Percentiles rank a stretch among this genome's conserved stretches.
These are phyloP conservation scores for Grosmannia penicillata DNA, from an alignment of 2,329 filamentous ascomycete species.

Conservation along the genomic window DNA sequence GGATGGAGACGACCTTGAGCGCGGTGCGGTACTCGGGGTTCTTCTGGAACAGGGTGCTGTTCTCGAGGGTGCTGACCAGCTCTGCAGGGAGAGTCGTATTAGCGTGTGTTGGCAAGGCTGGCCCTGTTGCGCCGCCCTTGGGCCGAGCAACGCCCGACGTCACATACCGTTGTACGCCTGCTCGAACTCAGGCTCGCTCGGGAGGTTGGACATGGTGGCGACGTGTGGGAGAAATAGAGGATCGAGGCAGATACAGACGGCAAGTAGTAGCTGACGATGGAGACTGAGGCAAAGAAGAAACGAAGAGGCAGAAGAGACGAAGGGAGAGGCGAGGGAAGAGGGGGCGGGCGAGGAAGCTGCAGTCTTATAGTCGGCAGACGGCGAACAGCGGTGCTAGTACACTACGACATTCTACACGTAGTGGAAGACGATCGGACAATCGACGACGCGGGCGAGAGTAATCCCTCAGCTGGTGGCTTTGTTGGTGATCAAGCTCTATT, in stretches of 20 bases:
- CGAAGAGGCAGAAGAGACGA: background rate
- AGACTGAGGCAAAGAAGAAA: no score
- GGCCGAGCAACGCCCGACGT: background rate
- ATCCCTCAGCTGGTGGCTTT: no score
- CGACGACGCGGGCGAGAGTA: no score
- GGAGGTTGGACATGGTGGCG: slow-evolving; percentile 60
- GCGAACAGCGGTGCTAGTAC: no score
- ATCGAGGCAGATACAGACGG: background rate
- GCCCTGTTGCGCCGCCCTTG: background rate
- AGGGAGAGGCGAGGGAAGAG: background rate
- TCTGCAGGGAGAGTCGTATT: slow-evolving; percentile 31
- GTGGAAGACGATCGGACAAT: no score
- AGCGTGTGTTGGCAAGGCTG: background rate
- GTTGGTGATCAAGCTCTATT: no score
- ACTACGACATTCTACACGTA: no score
- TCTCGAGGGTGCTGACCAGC: slow-evolving; percentile 86
- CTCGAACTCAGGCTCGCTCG: slow-evolving; percentile 90
- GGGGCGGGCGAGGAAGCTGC: background rate
- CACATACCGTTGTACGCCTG: slow-evolving; percentile 85
- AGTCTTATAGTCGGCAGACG: background rate
- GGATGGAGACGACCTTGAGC: slow-evolving; percentile 73
- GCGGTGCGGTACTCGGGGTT: slow-evolving; percentile 90
- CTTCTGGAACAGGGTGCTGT: slow-evolving; percentile 83
- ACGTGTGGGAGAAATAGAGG: no score
- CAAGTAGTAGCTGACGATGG: no score